phyloP scores from a whole-genome alignment of 805 yeast genomes.

The Zygosaccharomyces pseudorouxii region DNA sequence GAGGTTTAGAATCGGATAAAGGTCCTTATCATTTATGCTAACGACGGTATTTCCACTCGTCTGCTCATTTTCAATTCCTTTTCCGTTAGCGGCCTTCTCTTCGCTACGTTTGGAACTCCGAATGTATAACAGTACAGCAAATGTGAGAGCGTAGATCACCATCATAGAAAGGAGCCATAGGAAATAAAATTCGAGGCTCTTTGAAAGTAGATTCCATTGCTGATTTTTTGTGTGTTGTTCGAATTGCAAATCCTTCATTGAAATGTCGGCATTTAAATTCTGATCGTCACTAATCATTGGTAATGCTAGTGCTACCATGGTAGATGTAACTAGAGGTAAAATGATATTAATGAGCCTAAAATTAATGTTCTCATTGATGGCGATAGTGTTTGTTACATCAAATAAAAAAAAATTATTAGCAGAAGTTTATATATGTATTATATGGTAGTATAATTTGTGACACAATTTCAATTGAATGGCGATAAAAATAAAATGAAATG shows the following conservation, averaged over 20 bases:
- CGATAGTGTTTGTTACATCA: too few species aligned
- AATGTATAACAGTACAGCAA: background rate
- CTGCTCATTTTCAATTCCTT: background rate
- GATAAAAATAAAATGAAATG: background rate
- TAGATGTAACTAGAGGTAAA: background rate
- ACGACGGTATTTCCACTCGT: slow-evolving; percentile 2
- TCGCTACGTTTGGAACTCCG: background rate
- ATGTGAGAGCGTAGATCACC: background rate
- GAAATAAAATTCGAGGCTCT: slow-evolving; percentile 1
- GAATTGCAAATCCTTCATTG: background rate
- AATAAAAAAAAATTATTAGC: background rate
- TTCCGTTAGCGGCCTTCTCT: background rate
- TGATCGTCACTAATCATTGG: background rate
- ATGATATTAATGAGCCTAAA: background rate
- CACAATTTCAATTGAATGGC: background rate
- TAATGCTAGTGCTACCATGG: background rate
- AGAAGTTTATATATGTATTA: background rate
- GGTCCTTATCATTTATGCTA: slow-evolving; percentile 1
- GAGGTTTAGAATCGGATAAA: slow-evolving; percentile 7
- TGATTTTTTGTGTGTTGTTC: background rate
- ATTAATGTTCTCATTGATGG: background rate
- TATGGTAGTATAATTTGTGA: background rate
- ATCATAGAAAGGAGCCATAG: slow-evolving; percentile 1
- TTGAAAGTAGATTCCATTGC: slow-evolving; percentile 1
- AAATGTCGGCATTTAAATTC: background rate